phyloP scores from a whole-genome alignment of 345 rosid species.

The Ceriops tagal region DNA sequence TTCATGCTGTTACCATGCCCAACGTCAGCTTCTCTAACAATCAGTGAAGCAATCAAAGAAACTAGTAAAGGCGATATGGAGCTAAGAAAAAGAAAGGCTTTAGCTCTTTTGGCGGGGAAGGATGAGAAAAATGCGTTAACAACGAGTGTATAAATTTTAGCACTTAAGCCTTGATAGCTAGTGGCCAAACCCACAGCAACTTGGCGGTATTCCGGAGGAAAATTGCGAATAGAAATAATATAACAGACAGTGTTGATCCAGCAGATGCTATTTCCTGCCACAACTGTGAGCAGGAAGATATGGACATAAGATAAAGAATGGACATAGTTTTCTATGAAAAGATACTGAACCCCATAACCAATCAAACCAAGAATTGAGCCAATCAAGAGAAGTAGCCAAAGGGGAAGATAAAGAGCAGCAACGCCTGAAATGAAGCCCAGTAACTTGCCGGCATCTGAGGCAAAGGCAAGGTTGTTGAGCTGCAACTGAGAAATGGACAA shows the following conservation, averaged over 20 bases:
- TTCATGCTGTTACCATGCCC: slow-evolving; percentile 2
- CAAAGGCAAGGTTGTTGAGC: slow-evolving; percentile 83
- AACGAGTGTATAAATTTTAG: slow-evolving; percentile 62
- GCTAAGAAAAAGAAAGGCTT: slow-evolving; percentile 58
- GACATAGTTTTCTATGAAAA: slow-evolving; percentile 45
- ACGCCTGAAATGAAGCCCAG: slow-evolving; percentile 81
- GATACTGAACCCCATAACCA: slow-evolving; percentile 81
- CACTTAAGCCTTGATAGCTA: slow-evolving; percentile 76
- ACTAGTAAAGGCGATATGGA: slow-evolving; percentile 49
- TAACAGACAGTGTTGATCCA: slow-evolving; percentile 92
- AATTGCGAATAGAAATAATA: slow-evolving; percentile 45
- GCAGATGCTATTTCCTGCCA: slow-evolving; percentile 93
- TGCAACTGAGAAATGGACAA: slow-evolving; percentile 74
- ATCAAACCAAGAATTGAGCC: slow-evolving; percentile 62
- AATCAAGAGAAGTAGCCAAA: slow-evolving; percentile 63
- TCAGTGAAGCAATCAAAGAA: slow-evolving; percentile 38
- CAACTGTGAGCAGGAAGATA: slow-evolving; percentile 54
- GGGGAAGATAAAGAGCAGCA: slow-evolving; percentile 69
- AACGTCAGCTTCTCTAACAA: slow-evolving; percentile 30
- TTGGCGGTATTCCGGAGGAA: slow-evolving; percentile 46
- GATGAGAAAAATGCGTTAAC: slow-evolving; percentile 40
- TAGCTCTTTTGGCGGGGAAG: slow-evolving; percentile 36
- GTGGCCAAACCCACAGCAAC: slow-evolving; percentile 68
- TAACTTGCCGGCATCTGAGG: slow-evolving; percentile 89
- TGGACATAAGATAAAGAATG: slow-evolving; percentile 45